Evolutionary conservation across 495 filamentous ascomycete species (phyloP).

Genomic region (Lindgomyces ingoldianus): DNA sequence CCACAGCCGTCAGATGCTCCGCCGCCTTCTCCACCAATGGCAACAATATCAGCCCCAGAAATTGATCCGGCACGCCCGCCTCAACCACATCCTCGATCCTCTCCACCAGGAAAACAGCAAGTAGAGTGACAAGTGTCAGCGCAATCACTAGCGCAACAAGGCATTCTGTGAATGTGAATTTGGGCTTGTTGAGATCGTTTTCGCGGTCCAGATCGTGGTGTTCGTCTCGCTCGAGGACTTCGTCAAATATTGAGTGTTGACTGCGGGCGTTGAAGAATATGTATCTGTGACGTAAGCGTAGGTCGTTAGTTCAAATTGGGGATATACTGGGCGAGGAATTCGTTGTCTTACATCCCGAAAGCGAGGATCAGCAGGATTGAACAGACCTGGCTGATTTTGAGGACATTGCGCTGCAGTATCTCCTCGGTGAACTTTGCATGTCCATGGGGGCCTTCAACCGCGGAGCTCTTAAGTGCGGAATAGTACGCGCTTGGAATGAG

Average conservation of each 20-base stretch:
- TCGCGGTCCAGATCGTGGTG: constrained; percentile 67
- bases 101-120: constrained; percentile 78
- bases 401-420: constrained; percentile 24
- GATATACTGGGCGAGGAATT: background rate
- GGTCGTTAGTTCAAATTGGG: background rate
- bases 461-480: constrained; percentile 40
- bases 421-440: constrained; percentile 33
- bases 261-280: constrained; percentile 79
- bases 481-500: constrained; percentile 44
- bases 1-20: constrained; percentile 85
- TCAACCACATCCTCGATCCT: constrained; percentile 75
- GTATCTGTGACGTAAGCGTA: constrained; percentile 47
- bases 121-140: constrained; percentile 72
- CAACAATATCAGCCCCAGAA: constrained; percentile 55
- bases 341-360: constrained; percentile 53
- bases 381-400: constrained; percentile 70
- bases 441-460: constrained; percentile 10
- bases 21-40: constrained; percentile 90
- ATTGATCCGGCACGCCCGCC: constrained; percentile 64
- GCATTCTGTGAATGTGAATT: constrained; percentile 79
- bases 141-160: constrained; percentile 66
- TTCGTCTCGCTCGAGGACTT: constrained; percentile 72
- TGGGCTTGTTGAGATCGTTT: constrained; percentile 61
- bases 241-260: constrained; percentile 79
- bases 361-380: constrained; percentile 77